Evolutionary conservation across 257 asterid genomes (phyloP), one percentile per base, ranked within the genome.

Genomic region (Scutellaria barbata): DNA sequence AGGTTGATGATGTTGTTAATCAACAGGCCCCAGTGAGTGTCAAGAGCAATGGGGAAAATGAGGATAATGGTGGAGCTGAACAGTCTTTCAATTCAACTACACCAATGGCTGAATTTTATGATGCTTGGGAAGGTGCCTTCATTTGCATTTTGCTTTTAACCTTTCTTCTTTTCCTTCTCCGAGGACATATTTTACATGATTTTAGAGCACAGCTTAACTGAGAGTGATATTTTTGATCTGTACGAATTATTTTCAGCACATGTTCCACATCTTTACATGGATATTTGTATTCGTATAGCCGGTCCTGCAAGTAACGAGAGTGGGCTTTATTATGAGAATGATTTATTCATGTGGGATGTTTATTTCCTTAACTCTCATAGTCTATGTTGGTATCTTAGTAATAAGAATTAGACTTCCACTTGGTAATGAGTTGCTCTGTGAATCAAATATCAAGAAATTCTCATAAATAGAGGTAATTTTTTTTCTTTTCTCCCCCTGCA

Each of bases 81-180:
- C 81, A 78, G 43, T 71, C 80, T 62, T 33, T 80, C 64, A 85
- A 76, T 84, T 69, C 80, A 11, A 50, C 83, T 14, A 79, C 95
- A 41, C 89, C 95, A 3, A 2, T 73, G 55, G 81, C 95, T 14
- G 98, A 89, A 81, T 92, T 89, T 84, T 95, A 85, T 77, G 99
- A 95, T 87, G 99, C 99, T 58, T 95, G 96, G 98, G 99, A 95
- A 86, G 99, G 99, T 95, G 77, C 67, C 71, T 73, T 59, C 68
- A 66, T 81, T 57, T 74, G 47, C 64, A 55, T 42, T 8, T 63
- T 43, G 2, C n/a, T 42, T 62, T 72, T 65, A 22, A 25, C 60
- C 48, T 46, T 14, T 14, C 25, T 30, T 22, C 20, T 74, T 30
- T 47, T 62, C 54, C 48, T 47, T 51, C 51, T 70, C 0, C 8